Percentiles rank a stretch among this genome's conserved stretches.
Evolutionary conservation across 2,329 filamentous ascomycete genomes (phyloP).

Genomic region (Purpureocillium takamizusanense): DNA sequence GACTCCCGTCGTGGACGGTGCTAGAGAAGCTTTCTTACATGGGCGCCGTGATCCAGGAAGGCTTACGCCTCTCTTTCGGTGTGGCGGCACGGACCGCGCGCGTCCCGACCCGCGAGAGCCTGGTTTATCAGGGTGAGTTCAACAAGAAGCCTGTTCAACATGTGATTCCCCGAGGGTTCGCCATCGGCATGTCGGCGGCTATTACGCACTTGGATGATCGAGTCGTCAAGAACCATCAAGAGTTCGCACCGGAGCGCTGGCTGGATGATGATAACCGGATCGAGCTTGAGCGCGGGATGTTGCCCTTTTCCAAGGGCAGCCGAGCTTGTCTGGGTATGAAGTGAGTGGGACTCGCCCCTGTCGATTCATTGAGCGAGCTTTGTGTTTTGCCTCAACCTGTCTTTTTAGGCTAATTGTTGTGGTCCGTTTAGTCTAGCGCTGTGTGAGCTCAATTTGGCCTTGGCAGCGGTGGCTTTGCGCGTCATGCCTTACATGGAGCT

Average conservation of each 20-base stretch:
- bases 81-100: conserved; percentile 17
- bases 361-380: too few relatives aligned
- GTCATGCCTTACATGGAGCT: too few relatives aligned
- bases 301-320: background rate
- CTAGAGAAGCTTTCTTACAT: conserved; percentile 27
- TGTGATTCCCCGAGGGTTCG: conserved; percentile 22
- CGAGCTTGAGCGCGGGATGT: background rate
- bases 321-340: background rate
- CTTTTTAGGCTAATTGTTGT: too few relatives aligned
- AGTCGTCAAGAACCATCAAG: conserved; percentile 12
- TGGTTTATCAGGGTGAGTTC: conserved; percentile 17
- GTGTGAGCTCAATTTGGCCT: conserved; percentile 16
- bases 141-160: conserved; percentile 10
- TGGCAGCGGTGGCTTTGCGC: too few relatives aligned
- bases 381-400: too few relatives aligned
- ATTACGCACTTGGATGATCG: conserved; percentile 26
- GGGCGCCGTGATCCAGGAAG: conserved; percentile 25
- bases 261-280: background rate
- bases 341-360: background rate
- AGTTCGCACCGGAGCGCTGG: background rate
- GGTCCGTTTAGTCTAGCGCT: conserved; percentile 13
- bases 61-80: conserved; percentile 23
- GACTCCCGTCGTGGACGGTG: conserved; percentile 15
- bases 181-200: conserved; percentile 24
- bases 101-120: conserved; percentile 18